phyloP scores from a whole-genome alignment of 345 rosid species.

The Murraya koenigii region DNA sequence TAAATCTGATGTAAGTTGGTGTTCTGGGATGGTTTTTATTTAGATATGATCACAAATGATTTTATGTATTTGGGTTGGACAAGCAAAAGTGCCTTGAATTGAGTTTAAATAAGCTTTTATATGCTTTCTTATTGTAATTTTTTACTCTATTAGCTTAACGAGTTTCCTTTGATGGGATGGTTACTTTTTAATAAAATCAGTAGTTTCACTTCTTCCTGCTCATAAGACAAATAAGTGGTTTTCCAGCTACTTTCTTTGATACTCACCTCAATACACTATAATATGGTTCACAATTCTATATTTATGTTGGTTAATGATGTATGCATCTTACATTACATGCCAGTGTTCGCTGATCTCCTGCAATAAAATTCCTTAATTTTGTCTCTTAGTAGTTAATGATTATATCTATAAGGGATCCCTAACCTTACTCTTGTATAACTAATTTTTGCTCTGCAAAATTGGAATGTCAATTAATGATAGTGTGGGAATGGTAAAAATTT shows the following conservation, averaged over 20 bases:
- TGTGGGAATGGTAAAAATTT: not conserved
- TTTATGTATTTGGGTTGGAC: not conserved
- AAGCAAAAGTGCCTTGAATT: not conserved
- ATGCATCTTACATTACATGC: not conserved
- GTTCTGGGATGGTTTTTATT: not conserved
- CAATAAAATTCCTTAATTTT: not conserved
- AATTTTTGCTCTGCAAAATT: not conserved
- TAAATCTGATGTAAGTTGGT: not conserved
- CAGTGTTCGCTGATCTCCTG: not conserved
- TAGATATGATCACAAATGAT: not conserved
- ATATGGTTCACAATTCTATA: not conserved
- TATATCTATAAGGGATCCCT: not conserved
- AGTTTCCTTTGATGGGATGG: not conserved
- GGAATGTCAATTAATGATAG: not conserved
- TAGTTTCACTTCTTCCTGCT: not conserved
- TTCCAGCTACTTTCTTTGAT: not conserved
- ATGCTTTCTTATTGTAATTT: not conserved
- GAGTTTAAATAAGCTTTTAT: not conserved
- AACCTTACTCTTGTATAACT: not conserved
- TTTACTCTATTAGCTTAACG: no score
- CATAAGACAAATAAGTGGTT: not conserved
- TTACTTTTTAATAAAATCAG: not conserved
- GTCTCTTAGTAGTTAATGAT: not conserved
- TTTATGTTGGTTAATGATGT: not conserved
- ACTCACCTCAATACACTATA: not conserved